phyloP scores from a whole-genome alignment of 495 filamentous ascomycete genomes.

The Barbatosphaeria neglecta region DNA sequence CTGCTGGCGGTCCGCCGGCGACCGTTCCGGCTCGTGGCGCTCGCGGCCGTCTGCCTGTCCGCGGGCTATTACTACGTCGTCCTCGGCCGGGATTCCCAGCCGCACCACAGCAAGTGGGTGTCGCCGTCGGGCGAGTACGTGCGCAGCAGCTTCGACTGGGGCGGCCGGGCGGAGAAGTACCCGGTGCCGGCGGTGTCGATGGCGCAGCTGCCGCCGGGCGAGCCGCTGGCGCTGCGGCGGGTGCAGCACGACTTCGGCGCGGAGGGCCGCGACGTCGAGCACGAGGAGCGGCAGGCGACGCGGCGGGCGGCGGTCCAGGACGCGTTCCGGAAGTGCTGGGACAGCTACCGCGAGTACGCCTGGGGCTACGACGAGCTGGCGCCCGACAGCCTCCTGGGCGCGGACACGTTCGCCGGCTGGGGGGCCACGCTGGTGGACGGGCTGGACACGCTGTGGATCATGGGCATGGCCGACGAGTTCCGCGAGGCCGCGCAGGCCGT shows the following conservation, averaged over 20 bases:
- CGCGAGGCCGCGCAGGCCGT: conserved; percentile 56
- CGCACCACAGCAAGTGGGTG: neutral
- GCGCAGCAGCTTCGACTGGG: conserved; percentile 32
- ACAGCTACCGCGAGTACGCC: conserved; percentile 61
- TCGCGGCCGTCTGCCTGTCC: conserved; percentile 10
- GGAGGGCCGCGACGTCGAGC: conserved; percentile 40
- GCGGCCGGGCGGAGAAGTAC: conserved; percentile 15
- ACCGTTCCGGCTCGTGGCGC: conserved; percentile 11
- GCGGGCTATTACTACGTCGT: conserved; percentile 8
- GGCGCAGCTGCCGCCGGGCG: conserved; percentile 51
- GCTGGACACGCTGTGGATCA: conserved; percentile 76
- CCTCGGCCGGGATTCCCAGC: neutral
- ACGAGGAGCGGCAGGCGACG: conserved; percentile 23
- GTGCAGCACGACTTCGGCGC: conserved; percentile 52
- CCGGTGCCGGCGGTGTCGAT: conserved; percentile 29
- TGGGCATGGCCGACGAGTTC: conserved; percentile 68
- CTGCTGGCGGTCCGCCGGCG: conserved; percentile 9
- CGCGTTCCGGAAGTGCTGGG: conserved; percentile 62
- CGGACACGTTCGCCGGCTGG: conserved; percentile 67
- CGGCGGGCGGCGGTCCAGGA: conserved; percentile 48
- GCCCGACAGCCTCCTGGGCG: conserved; percentile 44
- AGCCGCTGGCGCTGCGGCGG: conserved; percentile 45
- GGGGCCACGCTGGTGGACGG: conserved; percentile 70
- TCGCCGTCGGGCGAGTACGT: conserved; percentile 12
- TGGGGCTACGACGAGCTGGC: conserved; percentile 70